Base-by-base conservation (phyloP, 2,329 filamentous ascomycete species). In the Cladosporium velox region DNA sequence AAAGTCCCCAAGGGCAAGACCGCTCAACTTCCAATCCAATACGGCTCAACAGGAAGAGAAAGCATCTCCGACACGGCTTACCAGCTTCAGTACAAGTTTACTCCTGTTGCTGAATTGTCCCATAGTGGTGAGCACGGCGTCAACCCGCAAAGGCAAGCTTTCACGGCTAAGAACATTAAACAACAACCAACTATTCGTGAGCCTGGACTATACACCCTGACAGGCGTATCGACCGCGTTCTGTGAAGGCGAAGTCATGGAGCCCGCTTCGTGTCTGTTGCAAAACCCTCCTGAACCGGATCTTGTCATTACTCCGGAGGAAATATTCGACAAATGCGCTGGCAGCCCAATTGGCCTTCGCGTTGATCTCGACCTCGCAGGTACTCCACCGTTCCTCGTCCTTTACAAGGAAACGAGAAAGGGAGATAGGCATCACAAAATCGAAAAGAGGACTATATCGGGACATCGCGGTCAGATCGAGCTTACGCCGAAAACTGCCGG, bases 251-350 rank as follows among this genome's bases (percentile, higher is more conserved):
- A 98, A 72, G 88, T 99, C 4, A 85, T 94, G 70, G 95, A 99
- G 77, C 95, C 95, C 32, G 91, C 94, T 2, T 95, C 93, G n/a
- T 98, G 94, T 77, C 84, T 97, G 66, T 82, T 99, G 64, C 85
- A 96, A 70, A 99, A 98, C 70, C 95, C 95, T 5, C 89, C 95
- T 0, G 90, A 97, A 78, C 95, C 95, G 11, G 87, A 90, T 65
- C 78, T 99, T 66, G 83, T 87, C 4, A 82, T 99, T 59, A 86
- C 85, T 35, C 85, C 88, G 7, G 91, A 96, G 72, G 90, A 93
- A 68, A 93, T 99, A 52, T 91, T 92, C 62, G 95, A 99, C 78
- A 96, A 96, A 76, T 99, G 95, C 77, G 94, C 93, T 41, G 93
- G 93, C 58, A 97, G 93, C 74, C 92, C 95, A 0, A 91, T 99